Evolutionary conservation across 75 land plant species (phyloP).

Genomic region (Cryptomeria japonica): DNA sequence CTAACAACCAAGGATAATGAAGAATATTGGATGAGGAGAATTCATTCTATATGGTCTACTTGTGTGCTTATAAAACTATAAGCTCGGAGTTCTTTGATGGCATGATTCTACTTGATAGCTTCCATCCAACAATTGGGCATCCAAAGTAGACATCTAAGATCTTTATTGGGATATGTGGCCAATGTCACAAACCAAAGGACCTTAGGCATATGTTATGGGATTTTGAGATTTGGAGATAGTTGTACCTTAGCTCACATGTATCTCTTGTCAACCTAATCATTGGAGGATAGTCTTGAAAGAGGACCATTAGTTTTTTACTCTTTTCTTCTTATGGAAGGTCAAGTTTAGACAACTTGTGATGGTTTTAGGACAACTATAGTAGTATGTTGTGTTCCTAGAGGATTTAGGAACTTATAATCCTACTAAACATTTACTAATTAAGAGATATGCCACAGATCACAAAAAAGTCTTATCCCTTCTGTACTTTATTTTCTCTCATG

Average conservation of each 20-base stretch:
- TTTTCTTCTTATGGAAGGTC: neutral
- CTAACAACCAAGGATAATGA: neutral
- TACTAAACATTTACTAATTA: neutral
- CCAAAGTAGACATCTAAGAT: too few relatives aligned
- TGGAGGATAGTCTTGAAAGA: neutral
- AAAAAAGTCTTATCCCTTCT: neutral
- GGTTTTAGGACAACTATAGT: neutral
- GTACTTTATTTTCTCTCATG: neutral
- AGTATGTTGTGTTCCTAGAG: neutral
- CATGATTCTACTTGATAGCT: neutral
- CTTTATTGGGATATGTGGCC: neutral
- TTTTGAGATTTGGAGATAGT: neutral
- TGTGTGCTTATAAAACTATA: too few relatives aligned
- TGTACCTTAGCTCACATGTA: neutral
- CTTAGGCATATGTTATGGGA: neutral
- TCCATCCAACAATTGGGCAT: neutral
- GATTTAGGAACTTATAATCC: neutral
- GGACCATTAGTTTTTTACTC: neutral
- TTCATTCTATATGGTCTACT: neutral
- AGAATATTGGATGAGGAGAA: neutral
- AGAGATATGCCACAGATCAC: neutral
- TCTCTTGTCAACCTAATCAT: neutral
- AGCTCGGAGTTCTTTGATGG: neutral
- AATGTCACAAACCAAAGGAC: neutral
- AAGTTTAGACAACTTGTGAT: neutral